Percentiles rank a stretch among this genome's conserved stretches.
Conservation (phyloP, 345 rosid genomes). For the Microthlaspi erraticum region DNA sequence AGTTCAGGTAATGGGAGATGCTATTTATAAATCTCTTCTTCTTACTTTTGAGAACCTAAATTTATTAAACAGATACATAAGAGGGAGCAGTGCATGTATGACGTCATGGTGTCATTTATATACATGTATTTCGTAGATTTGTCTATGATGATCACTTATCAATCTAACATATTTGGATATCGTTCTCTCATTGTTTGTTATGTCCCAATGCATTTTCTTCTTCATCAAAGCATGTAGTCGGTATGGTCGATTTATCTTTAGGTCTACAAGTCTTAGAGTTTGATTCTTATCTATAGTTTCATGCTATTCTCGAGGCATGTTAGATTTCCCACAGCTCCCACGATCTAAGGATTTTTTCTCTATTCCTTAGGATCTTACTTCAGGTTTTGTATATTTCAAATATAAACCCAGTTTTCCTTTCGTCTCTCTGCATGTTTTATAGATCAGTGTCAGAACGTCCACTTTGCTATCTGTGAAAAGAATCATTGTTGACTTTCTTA, state of each 20-base stretch:
- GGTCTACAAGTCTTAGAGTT: conserved; percentile 9
- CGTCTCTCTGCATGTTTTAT: conserved; percentile 15
- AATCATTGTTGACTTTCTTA: conserved; percentile 14
- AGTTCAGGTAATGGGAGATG: conserved; percentile 58
- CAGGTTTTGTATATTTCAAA: conserved; percentile 22
- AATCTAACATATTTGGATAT: conserved; percentile 21
- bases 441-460: conserved; percentile 14
- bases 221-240: conserved; percentile 7
- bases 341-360: conserved; percentile 2
- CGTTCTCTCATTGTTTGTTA: conserved; percentile 24
- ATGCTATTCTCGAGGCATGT: conserved; percentile 17
- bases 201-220: conserved; percentile 22
- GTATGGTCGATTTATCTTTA: neutral
- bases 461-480: conserved; percentile 15
- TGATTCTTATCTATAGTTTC: neutral
- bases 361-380: conserved; percentile 1
- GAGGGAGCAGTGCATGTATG: neutral
- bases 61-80: neutral
- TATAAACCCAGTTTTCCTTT: conserved; percentile 3
- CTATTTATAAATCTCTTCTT: conserved; percentile 2
- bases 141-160: neutral
- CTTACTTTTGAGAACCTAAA: conserved; percentile 8
- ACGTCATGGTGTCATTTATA: neutral
- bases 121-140: neutral
- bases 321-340: conserved; percentile 4